Conservation (phyloP, 2,329 filamentous ascomycete species). For the Magnaporthiopsis rhizophila region DNA sequence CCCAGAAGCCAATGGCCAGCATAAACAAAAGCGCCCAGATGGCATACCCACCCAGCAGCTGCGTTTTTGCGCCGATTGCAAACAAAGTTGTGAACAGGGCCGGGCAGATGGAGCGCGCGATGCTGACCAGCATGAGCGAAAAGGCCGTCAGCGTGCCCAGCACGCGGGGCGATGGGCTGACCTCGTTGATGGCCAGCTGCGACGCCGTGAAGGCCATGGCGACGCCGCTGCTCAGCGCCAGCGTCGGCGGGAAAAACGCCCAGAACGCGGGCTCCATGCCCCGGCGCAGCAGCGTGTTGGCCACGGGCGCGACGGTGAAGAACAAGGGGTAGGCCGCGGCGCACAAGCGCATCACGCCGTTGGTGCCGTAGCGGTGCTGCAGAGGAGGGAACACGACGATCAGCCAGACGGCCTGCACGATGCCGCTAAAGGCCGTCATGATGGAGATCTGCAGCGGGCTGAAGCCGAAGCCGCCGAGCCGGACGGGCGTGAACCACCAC, state of each 20-base stretch:
- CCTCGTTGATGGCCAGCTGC: conserved; percentile 69
- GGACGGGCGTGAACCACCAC: conserved; percentile 56
- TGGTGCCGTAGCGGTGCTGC: conserved; percentile 53
- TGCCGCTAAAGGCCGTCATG: conserved; percentile 56
- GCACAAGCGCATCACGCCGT: conserved; percentile 53
- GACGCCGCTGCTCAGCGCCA: conserved; percentile 53
- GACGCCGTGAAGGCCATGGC: conserved; percentile 63
- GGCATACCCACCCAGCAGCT: conserved; percentile 56
- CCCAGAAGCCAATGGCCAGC: conserved; percentile 24
- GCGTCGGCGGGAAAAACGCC: conserved; percentile 33
- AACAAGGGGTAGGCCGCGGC: conserved; percentile 55
- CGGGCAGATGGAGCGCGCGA: conserved; percentile 57
- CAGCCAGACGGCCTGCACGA: conserved; percentile 63
- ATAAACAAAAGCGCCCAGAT: conserved; percentile 53
- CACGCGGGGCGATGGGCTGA: conserved; percentile 54
- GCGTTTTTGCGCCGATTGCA: conserved; percentile 54
- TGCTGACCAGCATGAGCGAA: conserved; percentile 53
- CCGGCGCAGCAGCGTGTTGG: conserved; percentile 47
- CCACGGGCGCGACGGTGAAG: conserved; percentile 44
- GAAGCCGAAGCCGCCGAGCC: conserved; percentile 59
- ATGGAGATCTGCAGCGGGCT: conserved; percentile 54
- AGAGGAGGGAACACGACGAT: conserved; percentile 62
- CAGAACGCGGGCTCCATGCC: conserved; percentile 46
- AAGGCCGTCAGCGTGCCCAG: conserved; percentile 67
- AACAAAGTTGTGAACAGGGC: conserved; percentile 60